Evolutionary conservation across 148 eudicot species (phyloP).

Genomic region (Cornus kousa): DNA sequence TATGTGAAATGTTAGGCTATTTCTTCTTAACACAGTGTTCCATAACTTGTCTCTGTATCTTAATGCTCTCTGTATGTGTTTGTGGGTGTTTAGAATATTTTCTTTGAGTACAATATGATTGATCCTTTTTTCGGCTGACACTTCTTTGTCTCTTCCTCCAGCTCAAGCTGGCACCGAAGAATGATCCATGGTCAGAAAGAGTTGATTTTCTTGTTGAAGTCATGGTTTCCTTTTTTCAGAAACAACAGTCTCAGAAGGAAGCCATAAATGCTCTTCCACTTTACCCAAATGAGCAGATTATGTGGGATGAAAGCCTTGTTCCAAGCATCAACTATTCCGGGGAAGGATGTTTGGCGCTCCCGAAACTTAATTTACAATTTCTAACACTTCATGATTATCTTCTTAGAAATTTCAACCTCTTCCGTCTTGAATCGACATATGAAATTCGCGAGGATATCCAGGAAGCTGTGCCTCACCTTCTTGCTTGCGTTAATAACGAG

Average conservation of each 20-base stretch:
- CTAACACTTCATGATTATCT: constrained; percentile 95
- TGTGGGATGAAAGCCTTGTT: constrained; percentile 99
- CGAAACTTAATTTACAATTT: constrained; percentile 91
- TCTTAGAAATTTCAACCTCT: constrained; percentile 93
- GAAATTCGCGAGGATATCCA: constrained; percentile 98
- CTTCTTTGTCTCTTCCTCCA: constrained; percentile 32
- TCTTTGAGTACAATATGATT: neutral
- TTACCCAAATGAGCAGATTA: constrained; percentile 94
- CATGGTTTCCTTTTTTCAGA: constrained; percentile 93
- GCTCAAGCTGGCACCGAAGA: constrained; percentile 86
- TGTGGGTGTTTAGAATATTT: neutral
- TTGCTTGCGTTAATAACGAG: constrained; percentile 78
- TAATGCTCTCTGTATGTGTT: neutral
- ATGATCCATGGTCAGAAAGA: constrained; percentile 94
- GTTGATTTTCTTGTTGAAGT: constrained; percentile 95
- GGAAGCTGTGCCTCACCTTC: constrained; percentile 97
- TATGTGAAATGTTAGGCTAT: neutral
- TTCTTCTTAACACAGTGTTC: neutral
- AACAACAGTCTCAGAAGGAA: constrained; percentile 91
- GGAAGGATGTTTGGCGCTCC: constrained; percentile 98
- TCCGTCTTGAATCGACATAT: constrained; percentile 97
- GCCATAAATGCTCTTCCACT: constrained; percentile 97
- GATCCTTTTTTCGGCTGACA: constrained; percentile 9
- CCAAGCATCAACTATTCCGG: constrained; percentile 98
- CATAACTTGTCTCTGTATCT: no score